Conservation (phyloP, 768 basidiomycete species). For the Lyophyllum semitale region DNA sequence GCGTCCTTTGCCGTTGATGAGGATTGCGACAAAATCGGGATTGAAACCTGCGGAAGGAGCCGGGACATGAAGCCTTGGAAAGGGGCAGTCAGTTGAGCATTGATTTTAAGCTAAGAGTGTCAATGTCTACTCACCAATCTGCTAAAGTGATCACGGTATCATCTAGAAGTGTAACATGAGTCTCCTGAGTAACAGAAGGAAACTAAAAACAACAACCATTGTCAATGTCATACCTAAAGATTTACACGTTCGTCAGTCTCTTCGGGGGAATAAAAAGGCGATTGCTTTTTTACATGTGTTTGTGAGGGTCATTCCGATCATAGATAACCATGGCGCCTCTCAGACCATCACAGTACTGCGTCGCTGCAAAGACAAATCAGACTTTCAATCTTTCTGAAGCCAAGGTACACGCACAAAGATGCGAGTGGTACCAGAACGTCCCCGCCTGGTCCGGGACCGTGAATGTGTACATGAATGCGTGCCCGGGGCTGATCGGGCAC, state of each 20-base stretch:
- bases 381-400: too few species aligned
- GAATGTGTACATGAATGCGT: constrained; percentile 40
- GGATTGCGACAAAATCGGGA: constrained; percentile 35
- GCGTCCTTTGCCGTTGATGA: constrained; percentile 58
- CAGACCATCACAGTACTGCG: too few species aligned
- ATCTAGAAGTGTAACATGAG: background rate
- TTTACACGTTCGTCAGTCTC: too few species aligned
- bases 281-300: background rate
- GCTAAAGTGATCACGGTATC: constrained; percentile 3
- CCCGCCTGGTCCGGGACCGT: background rate
- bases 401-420: background rate
- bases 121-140: background rate
- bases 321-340: too few species aligned
- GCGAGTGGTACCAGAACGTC: constrained; percentile 8
- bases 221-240: background rate
- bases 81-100: too few species aligned
- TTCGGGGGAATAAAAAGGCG: too few species aligned
- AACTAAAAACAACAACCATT: background rate
- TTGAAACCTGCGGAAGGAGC: constrained; percentile 21
- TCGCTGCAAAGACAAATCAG: too few species aligned
- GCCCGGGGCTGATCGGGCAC: too few species aligned
- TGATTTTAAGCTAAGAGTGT: background rate
- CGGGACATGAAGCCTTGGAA: constrained; percentile 37
- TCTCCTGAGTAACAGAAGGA: background rate
- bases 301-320: too few species aligned